Evolutionary conservation across 2,329 filamentous ascomycete species (phyloP).

Genomic region (Epichloe bromicola): DNA sequence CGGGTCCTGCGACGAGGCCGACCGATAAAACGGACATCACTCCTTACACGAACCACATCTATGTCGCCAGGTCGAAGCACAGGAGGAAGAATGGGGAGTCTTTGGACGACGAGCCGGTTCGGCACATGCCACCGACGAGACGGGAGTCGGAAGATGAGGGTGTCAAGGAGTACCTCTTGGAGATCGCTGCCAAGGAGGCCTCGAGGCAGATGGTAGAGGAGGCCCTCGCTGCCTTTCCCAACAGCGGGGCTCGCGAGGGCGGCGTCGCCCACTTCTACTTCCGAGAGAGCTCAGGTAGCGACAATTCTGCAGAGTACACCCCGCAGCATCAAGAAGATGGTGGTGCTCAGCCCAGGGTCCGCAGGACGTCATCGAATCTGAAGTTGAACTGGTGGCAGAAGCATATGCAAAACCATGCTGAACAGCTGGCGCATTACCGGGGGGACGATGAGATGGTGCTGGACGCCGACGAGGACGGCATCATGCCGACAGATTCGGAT

Average conservation of each 20-base stretch:
- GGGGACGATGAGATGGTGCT: slow-evolving; percentile 14
- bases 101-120: slow-evolving; percentile 17
- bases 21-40: slow-evolving; percentile 62
- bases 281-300: slow-evolving; percentile 48
- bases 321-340: slow-evolving; percentile 18
- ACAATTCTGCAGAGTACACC: slow-evolving; percentile 29
- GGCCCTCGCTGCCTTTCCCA: slow-evolving; percentile 64
- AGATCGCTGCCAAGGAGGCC: slow-evolving; percentile 66
- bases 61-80: slow-evolving; percentile 28
- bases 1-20: slow-evolving; percentile 46
- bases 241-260: slow-evolving; percentile 55
- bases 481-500: slow-evolving; percentile 27
- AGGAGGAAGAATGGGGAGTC: slow-evolving; percentile 21
- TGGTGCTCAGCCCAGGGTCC: slow-evolving; percentile 17
- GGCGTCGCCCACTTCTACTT: slow-evolving; percentile 60
- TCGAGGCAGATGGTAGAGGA: slow-evolving; percentile 69
- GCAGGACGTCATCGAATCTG: slow-evolving; percentile 49
- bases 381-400: slow-evolving; percentile 61
- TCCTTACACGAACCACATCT: slow-evolving; percentile 49
- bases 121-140: slow-evolving; percentile 30
- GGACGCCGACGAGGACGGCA: slow-evolving; percentile 12
- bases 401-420: slow-evolving; percentile 68
- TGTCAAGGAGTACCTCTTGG: slow-evolving; percentile 64
- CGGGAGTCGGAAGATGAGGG: slow-evolving; percentile 63
- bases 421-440: slow-evolving; percentile 43